Evolutionary conservation across 768 basidiomycete genomes (phyloP).

Genomic region (Tricholoma saponaceum): DNA sequence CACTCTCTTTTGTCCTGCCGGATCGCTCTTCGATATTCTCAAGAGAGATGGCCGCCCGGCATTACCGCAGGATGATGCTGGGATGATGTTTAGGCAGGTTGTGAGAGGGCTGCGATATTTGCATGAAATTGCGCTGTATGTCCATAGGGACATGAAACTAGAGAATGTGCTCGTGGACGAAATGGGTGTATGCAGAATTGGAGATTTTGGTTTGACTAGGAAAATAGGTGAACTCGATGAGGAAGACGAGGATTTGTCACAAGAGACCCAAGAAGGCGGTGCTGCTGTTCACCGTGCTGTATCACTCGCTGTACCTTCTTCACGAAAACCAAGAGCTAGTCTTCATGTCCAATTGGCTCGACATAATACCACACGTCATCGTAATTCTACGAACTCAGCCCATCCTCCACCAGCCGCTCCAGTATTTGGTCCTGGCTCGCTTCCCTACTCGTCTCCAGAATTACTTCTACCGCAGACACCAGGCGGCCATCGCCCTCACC

Average conservation of each 20-base stretch:
- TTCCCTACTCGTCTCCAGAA: conserved; percentile 91
- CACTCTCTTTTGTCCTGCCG: conserved; percentile 80
- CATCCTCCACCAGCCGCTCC: conserved; percentile 19
- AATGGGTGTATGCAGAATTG: conserved; percentile 79
- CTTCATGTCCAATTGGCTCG: conserved; percentile 30
- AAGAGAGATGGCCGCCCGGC: conserved; percentile 65
- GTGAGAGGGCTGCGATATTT: conserved; percentile 80
- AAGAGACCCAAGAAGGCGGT: conserved; percentile 16
- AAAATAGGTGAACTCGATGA: conserved; percentile 48
- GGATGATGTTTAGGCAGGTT: conserved; percentile 84
- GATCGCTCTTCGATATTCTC: conserved; percentile 81
- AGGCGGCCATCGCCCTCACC: conserved; percentile 40
- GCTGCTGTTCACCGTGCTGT: conserved; percentile 34
- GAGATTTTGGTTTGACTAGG: conserved; percentile 81
- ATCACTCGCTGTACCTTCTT: conserved; percentile 35
- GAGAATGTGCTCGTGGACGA: conserved; percentile 95
- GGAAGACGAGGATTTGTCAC: conserved; percentile 31
- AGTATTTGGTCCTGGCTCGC: conserved; percentile 68
- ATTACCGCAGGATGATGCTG: conserved; percentile 72
- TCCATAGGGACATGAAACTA: conserved; percentile 94
- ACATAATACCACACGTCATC: conserved; percentile 23
- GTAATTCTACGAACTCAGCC: conserved; percentile 37
- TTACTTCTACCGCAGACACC: conserved; percentile 60
- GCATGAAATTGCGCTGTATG: conserved; percentile 69
- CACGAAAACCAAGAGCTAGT: conserved; percentile 31